phyloP scores from a whole-genome alignment of 2,329 filamentous ascomycete genomes.

The Neonectria sp. region DNA sequence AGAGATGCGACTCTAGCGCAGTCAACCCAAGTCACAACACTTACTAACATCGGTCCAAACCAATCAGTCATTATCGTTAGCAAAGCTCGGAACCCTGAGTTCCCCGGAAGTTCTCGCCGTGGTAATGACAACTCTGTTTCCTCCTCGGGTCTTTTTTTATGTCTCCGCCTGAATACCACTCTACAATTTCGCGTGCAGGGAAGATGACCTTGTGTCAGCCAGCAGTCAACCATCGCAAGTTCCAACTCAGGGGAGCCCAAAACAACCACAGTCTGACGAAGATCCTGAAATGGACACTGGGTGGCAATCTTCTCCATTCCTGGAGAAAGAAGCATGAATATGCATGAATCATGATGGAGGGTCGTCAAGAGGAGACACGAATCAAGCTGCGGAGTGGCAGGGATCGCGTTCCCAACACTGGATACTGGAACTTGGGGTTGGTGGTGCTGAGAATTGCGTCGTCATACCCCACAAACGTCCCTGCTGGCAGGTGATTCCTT shows the following conservation, averaged over 20 bases:
- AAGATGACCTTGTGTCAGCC: background rate
- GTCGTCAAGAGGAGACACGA: background rate
- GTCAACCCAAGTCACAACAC: background rate
- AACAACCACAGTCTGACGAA: background rate
- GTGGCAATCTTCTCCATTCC: background rate
- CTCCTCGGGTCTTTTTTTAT: background rate
- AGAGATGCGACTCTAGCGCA: background rate
- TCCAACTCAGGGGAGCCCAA: background rate
- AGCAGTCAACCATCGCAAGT: background rate
- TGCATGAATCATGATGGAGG: background rate
- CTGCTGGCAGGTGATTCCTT: background rate
- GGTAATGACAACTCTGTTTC: no score
- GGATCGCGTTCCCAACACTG: background rate
- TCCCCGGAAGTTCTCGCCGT: background rate
- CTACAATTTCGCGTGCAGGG: background rate
- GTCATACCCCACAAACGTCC: background rate
- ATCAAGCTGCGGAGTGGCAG: background rate
- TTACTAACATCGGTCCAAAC: background rate
- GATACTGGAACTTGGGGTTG: background rate
- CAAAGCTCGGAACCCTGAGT: background rate
- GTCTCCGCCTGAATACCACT: background rate
- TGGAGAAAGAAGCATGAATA: background rate
- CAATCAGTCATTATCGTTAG: no score
- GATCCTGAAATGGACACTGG: background rate
- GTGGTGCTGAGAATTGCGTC: background rate